These are phyloP conservation scores for Trypanosoma scelopori DNA, from an alignment of 208 protist genomes.

Conservation along the genomic window DNA sequence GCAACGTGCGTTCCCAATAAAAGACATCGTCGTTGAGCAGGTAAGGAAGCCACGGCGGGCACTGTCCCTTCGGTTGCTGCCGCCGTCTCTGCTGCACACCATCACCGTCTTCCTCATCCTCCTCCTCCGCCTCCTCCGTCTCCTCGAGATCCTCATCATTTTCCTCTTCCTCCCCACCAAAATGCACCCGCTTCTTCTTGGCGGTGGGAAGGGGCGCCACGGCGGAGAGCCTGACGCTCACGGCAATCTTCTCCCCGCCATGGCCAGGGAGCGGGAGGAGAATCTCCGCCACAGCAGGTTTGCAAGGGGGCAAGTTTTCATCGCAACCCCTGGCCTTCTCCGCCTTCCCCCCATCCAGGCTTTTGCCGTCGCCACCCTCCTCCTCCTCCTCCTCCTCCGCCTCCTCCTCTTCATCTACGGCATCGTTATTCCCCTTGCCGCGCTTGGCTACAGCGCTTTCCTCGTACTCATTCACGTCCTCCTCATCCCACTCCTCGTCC, in stretches of 20 bases:
- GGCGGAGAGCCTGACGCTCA: slow-evolving; percentile 27
- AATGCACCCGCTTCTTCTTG: not conserved
- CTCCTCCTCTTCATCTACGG: slow-evolving; percentile 21
- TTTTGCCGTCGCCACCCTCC: slow-evolving; percentile 15
- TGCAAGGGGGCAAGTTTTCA: slow-evolving; percentile 9
- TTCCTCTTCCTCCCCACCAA: slow-evolving; percentile 7
- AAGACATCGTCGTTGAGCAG: slow-evolving; percentile 63
- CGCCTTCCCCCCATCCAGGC: not conserved
- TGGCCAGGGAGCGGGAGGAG: slow-evolving; percentile 10
- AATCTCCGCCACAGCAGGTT: slow-evolving; percentile 15
- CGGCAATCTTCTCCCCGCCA: not conserved
- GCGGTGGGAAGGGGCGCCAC: slow-evolving; percentile 10
- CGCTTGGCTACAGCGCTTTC: slow-evolving; percentile 22
- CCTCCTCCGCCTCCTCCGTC: slow-evolving; percentile 26
- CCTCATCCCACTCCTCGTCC: slow-evolving; percentile 28
- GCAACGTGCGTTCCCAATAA: slow-evolving; percentile 49
- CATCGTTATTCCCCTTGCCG: not conserved
- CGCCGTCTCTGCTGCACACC: not conserved
- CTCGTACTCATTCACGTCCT: slow-evolving; percentile 1
- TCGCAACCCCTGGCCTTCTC: slow-evolving; percentile 2
- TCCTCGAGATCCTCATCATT: slow-evolving; percentile 29
- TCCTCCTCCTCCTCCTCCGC: slow-evolving; percentile 35
- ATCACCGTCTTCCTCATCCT: slow-evolving; percentile 23
- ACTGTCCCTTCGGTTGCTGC: slow-evolving; percentile 1
- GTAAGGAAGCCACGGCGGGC: slow-evolving; percentile 66